These are phyloP conservation scores for Cryomyces antarcticus DNA, from an alignment of 495 filamentous ascomycete genomes.

Conservation along the genomic window DNA sequence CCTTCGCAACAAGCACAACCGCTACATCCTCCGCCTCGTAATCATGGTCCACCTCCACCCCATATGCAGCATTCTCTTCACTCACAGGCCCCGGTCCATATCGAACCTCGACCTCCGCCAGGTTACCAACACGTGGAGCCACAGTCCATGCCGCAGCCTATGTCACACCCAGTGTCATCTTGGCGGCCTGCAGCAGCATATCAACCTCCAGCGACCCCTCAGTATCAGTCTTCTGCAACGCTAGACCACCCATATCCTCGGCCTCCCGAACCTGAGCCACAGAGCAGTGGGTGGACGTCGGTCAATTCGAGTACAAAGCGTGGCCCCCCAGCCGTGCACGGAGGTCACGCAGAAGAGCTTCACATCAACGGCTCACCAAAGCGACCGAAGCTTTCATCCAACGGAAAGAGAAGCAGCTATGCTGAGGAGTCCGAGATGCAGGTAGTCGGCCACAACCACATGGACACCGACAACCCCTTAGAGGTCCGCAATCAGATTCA, in stretches of 20 bases:
- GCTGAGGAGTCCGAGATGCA: constrained; percentile 1
- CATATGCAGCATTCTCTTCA: no score
- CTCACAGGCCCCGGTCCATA: no score
- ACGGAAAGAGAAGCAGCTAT: constrained; percentile 9
- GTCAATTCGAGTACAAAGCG: constrained; percentile 13
- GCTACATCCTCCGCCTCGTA: neutral
- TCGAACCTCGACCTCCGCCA: no score
- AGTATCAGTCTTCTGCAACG: no score
- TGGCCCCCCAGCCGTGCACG: constrained; percentile 2
- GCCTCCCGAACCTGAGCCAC: neutral
- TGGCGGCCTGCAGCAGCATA: no score
- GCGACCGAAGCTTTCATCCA: constrained; percentile 17
- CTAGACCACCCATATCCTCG: neutral
- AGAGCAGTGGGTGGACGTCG: constrained; percentile 9
- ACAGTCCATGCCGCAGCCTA: no score
- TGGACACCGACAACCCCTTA: constrained; percentile 5
- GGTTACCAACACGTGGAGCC: no score
- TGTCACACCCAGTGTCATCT: no score
- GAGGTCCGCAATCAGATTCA: neutral
- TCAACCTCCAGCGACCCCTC: no score
- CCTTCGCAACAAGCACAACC: constrained; percentile 1
- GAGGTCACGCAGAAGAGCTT: constrained; percentile 3
- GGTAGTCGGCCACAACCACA: constrained; percentile 2
- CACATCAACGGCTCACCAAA: constrained; percentile 15
- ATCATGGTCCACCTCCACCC: no score